These are phyloP conservation scores for Phialocephala subalpina DNA, from an alignment of 2,329 filamentous ascomycete genomes.

Conservation along the genomic window DNA sequence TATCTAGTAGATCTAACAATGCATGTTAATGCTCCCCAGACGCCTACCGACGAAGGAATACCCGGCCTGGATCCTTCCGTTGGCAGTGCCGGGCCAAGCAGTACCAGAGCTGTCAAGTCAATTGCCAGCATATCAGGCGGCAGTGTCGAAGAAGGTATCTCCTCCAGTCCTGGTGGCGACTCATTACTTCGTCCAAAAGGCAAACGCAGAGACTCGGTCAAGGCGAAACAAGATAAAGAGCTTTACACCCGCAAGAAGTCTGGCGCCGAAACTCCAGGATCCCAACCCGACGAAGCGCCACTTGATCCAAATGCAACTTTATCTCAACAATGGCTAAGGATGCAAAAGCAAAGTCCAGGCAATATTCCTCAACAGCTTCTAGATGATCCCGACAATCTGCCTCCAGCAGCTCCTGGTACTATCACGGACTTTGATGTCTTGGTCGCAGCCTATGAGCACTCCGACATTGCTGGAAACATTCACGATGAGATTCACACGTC, in stretches of 20 bases:
- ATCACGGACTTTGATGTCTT: constrained; percentile 85
- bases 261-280: constrained; percentile 67
- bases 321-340: constrained; percentile 66
- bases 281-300: constrained; percentile 65
- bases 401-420: constrained; percentile 62
- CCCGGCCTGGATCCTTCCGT: constrained; percentile 70
- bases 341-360: constrained; percentile 60
- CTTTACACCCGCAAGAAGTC: constrained; percentile 86
- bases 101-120: constrained; percentile 87
- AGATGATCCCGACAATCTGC: constrained; percentile 74
- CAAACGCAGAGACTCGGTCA: constrained; percentile 82
- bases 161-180: constrained; percentile 66
- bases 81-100: constrained; percentile 80
- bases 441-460: constrained; percentile 77
- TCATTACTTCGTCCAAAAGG: constrained; percentile 70
- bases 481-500: constrained; percentile 81
- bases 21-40: constrained; percentile 76
- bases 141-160: constrained; percentile 69
- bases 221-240: constrained; percentile 85
- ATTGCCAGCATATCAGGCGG: constrained; percentile 83
- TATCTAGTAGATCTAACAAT: constrained; percentile 98
- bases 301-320: constrained; percentile 52
- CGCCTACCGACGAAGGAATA: constrained; percentile 62
- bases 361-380: constrained; percentile 65
- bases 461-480: constrained; percentile 77